A percentile compares a stretch with the other conserved stretches of the same genome.
Conservation (phyloP, 1,139 yeast species). For the Groenewaldozyma auringiensis region DNA sequence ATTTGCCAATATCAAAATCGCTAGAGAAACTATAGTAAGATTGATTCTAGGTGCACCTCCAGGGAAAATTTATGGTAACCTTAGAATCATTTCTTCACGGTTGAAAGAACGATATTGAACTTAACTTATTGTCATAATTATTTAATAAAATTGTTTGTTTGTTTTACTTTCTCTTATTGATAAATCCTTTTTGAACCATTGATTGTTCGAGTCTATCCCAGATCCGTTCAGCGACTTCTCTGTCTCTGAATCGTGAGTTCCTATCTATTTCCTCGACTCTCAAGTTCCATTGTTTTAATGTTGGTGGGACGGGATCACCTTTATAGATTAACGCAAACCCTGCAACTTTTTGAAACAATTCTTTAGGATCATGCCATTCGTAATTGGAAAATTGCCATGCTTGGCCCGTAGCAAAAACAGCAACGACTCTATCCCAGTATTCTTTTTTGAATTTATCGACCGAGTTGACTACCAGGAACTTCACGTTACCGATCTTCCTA, state of each 20-base stretch:
- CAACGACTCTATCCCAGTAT: slow-evolving; percentile 91
- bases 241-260: slow-evolving; percentile 77
- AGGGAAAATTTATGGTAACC: slow-evolving; percentile 94
- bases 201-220: slow-evolving; percentile 51
- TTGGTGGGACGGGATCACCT: slow-evolving; percentile 73
- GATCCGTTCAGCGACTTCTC: slow-evolving; percentile 73
- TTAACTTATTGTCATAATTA: slow-evolving; percentile 5
- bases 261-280: slow-evolving; percentile 70
- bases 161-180: slow-evolving; percentile 6
- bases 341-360: slow-evolving; percentile 70
- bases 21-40: slow-evolving; percentile 92
- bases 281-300: slow-evolving; percentile 83
- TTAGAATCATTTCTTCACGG: slow-evolving; percentile 93
- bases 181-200: slow-evolving; percentile 15
- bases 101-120: slow-evolving; percentile 85
- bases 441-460: slow-evolving; percentile 91
- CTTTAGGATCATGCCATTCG: slow-evolving; percentile 73
- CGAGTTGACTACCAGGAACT: slow-evolving; percentile 76
- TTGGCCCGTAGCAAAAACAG: slow-evolving; percentile 94
- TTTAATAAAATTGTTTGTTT: neutral
- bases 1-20: slow-evolving; percentile 92
- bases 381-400: slow-evolving; percentile 92
- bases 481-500: slow-evolving; percentile 48
- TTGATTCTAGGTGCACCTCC: slow-evolving; percentile 97
- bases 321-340: slow-evolving; percentile 74